Percentiles rank a stretch among this genome's conserved stretches.
phyloP scores from a whole-genome alignment of 306 rosid species.

The Crotalaria pallida region DNA sequence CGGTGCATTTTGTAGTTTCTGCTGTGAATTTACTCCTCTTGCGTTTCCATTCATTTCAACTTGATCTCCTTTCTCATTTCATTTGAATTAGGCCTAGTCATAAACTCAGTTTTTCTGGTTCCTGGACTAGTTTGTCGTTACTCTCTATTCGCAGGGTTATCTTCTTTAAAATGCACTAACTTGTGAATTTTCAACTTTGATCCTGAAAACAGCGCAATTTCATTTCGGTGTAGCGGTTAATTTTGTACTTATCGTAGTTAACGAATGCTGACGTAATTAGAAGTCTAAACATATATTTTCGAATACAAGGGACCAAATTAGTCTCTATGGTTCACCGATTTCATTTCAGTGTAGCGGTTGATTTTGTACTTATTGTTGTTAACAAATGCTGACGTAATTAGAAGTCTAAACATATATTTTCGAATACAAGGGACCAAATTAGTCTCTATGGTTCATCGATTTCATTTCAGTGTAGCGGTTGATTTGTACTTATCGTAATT shows the following conservation, averaged over 20 bases:
- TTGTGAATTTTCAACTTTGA: conserved; percentile 1
- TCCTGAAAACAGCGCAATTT: neutral
- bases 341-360: neutral
- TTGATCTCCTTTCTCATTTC: neutral
- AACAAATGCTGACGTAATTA: neutral
- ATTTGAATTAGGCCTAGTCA: conserved; percentile 13
- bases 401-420: neutral
- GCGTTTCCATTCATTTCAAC: neutral
- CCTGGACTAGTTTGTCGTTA: neutral
- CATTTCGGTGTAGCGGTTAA: neutral
- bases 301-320: neutral
- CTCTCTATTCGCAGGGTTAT: neutral
- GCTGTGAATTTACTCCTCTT: neutral
- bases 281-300: neutral
- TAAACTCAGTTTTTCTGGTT: neutral
- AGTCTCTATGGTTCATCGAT: neutral
- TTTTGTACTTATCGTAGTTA: neutral
- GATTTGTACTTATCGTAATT: neutral
- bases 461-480: neutral
- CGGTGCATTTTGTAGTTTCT: conserved; percentile 8
- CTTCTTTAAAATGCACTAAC: neutral
- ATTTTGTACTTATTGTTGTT: neutral
- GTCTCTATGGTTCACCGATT: neutral
- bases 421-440: neutral
- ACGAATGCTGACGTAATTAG: neutral